Base-by-base conservation (phyloP, 208 protist genomes). In the Leishmania turanica region DNA sequence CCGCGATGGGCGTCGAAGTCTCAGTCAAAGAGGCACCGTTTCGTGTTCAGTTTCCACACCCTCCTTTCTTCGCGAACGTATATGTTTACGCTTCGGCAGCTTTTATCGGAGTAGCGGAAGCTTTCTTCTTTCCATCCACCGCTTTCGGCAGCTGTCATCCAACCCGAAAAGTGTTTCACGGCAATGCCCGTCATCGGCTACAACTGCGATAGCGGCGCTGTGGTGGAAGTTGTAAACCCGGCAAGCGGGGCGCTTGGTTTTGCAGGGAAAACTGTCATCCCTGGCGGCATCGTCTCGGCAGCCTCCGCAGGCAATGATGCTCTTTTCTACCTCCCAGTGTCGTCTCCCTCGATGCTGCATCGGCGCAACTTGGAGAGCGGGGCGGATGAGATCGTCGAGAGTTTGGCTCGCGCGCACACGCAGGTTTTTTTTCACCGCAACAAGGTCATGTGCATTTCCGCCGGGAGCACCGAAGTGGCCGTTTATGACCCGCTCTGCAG, bases 401-500 rank as follows among this genome's bases (percentile, higher is more conserved):
- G 78, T 49, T 60, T 89, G 17, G 77, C 84, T 24, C 76, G 79
- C 17, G 76, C 81, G 17, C 86, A 86, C 0, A 80, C 62, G 1
- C 85, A 86, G 65, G 27, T 96, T 0, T 58, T 97, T 9, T 90
- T 89, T n/a, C 84, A 93, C 76, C 78, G 56, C 45, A 87, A 92
- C 75, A 95, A 93, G 80, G 71, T 94, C 8, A 92, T 92, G 72
- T 92, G 88, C 70, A 42, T 84, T 56, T 71, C 82, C 4, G 75
- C 74, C 37, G 83, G 82, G 15, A 75, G 72, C 27, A 75, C 78
- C 58, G 79, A 72, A 34, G 77, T 96, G 7, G 79, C 87, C 34
- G 79, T 82, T 5, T 94, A 91, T 77, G 94, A 97, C 78, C 91
- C 91, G 42, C 81, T 96, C 3, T 83, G 84, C 82, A 72, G 65